Evolutionary conservation across 2,329 filamentous ascomycete species (phyloP).

Genomic region (Penicillium corylophilum): DNA sequence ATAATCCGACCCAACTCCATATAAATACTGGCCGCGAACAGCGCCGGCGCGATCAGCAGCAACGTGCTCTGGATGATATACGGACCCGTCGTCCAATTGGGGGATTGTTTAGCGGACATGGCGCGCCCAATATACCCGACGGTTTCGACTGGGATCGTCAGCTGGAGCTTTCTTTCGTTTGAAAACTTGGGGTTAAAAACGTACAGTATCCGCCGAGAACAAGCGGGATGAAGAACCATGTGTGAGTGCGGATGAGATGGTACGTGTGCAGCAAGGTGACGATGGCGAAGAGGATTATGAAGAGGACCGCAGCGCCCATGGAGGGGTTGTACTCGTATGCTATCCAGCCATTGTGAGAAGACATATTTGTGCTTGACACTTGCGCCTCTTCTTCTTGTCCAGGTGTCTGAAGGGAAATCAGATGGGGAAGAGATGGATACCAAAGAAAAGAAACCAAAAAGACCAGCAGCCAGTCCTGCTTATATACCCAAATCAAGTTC

Average conservation of each 20-base stretch:
- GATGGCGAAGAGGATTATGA: constrained; percentile 23
- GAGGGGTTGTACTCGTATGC: constrained; percentile 28
- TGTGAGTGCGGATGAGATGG: constrained; percentile 22
- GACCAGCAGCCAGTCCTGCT: neutral
- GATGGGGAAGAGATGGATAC: neutral
- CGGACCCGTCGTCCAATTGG: neutral
- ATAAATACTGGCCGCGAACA: constrained; percentile 52
- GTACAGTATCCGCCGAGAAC: constrained; percentile 39
- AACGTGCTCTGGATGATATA: constrained; percentile 42
- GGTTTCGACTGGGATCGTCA: neutral
- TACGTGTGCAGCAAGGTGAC: constrained; percentile 22
- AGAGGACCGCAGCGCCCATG: constrained; percentile 23
- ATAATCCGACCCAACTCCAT: constrained; percentile 50
- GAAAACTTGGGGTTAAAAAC: constrained; percentile 5
- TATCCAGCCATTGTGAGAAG: constrained; percentile 1
- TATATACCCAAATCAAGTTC: neutral
- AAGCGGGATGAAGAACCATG: constrained; percentile 30
- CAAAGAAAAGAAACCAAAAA: neutral
- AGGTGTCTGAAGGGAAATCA: too few species aligned
- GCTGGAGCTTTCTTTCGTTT: neutral
- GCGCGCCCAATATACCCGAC: neutral
- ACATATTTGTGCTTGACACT: neutral
- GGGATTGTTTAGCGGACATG: neutral
- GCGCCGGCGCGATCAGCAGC: constrained; percentile 49
- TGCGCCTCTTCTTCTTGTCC: too few species aligned